Evolutionary conservation across 805 yeast genomes (phyloP), one percentile per base, ranked within the genome.

Genomic region (Candida jianshihensis): DNA sequence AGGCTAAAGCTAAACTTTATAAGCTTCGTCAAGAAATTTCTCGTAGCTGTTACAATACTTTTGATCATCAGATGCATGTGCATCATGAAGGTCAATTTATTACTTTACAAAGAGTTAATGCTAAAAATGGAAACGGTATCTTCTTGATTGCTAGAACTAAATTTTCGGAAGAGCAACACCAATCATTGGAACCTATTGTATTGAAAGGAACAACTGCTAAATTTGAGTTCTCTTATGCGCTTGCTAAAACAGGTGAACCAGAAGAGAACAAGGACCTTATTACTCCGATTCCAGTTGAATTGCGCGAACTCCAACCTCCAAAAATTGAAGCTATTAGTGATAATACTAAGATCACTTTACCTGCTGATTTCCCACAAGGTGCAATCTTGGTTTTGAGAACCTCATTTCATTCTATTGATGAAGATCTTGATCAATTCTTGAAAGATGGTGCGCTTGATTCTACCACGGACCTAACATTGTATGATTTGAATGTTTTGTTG

Each of bases 51-150:
- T 46, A 47, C 26, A 59, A 55, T 34, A 54, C 60, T 28, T 69
- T 64, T 37, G 94, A 85, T 44, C 84, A 84, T 48, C 97, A 90
- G 59, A 87, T 85, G 83, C 90, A 85, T 56, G 84, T 90, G 28
- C 97, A 90, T 54, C 96, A 85, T 51, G 95, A 88, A 44, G 96
- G 85, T 12, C 95, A 89, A 57, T 90, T 71, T 57, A 85, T 90
- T 40, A 89, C 97, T 1, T 78, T 90, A 37, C 97, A 90, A 57
- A 68, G 97, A 47, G 73, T 79, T 19, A 85, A 86, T 54, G 81
- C 94, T 0, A 72, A 76, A 44, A 78, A 87, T 2, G 97, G 97
- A 2, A 71, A 72, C 40, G 98, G 98, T 3, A 85, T 83, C 75
- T 87, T 84, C 48, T 66, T 92, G 49, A 73, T 90, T 50, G 95